These are phyloP conservation scores for Wickerhamomyces tratensis DNA, from an alignment of 805 yeast species.

Conservation along the genomic window DNA sequence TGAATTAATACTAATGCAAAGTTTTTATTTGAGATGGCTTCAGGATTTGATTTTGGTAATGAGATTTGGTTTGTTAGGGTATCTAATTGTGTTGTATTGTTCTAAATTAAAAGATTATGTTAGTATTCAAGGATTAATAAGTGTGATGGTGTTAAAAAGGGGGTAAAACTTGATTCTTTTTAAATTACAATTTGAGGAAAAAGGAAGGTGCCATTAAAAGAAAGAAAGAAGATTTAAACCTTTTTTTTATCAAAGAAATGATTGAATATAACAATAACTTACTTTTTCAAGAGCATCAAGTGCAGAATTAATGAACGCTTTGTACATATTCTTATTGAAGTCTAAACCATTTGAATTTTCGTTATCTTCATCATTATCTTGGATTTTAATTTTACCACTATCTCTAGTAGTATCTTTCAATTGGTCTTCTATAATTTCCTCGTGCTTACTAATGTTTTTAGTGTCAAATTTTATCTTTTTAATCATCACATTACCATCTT, in stretches of 20 bases:
- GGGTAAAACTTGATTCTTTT: too few relatives aligned
- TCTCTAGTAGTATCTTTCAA: neutral
- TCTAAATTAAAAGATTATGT: constrained; percentile 17
- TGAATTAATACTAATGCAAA: constrained; percentile 45
- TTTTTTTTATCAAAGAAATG: too few relatives aligned
- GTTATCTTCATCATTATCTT: constrained; percentile 5
- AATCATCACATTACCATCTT: too few relatives aligned
- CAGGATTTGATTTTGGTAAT: constrained; percentile 40
- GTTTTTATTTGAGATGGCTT: constrained; percentile 43
- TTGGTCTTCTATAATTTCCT: too few relatives aligned
- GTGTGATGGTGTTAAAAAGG: constrained; percentile 1
- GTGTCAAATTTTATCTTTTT: too few relatives aligned
- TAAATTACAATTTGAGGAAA: too few relatives aligned
- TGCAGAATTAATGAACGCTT: constrained; percentile 51
- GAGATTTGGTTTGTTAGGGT: constrained; percentile 50
- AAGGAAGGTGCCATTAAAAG: too few relatives aligned
- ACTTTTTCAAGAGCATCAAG: constrained; percentile 58
- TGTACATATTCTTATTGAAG: constrained; percentile 26
- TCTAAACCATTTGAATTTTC: constrained; percentile 3
- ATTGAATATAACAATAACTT: constrained; percentile 16
- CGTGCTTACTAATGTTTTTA: too few relatives aligned
- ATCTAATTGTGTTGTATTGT: constrained; percentile 47
- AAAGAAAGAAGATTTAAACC: too few relatives aligned
- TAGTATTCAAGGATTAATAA: constrained; percentile 10
- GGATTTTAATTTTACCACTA: constrained; percentile 1